Evolutionary conservation across 1,284 basidiomycete species (phyloP), one percentile per base, ranked within the genome.

Genomic region (Puccinia hordei): DNA sequence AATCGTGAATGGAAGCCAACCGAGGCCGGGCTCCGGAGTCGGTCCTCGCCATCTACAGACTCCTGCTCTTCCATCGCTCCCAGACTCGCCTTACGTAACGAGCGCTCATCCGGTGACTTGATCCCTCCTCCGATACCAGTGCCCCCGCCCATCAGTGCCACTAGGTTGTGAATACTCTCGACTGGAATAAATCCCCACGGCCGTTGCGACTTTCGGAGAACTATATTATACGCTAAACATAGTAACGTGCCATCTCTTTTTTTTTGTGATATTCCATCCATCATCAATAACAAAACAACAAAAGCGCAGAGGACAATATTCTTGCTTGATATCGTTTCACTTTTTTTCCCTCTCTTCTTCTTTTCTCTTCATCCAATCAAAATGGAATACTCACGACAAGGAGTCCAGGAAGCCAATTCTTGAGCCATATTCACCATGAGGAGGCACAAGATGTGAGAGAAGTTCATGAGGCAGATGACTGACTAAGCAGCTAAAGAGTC

Each of bases 131-230:
- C 53, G 81, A 38, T 38, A 63, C 33, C 33, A 3, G 1, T 15
- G 1, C n/a, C n/a, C 10, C 57, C 57, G 9, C 19, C 57, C 13
- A 38, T 92, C 90, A 49, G 93, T 88, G 1, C 88, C 87, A 27
- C 86, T 61, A 94, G 90, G 83, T 93, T 91, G 84, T 95, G 93
- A 27, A 95, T 90, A 2, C 90, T 89, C 81, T 91, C 89, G 44
- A 88, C 87, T 78, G 89, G 91, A 78, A 95, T 92, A 85, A 91
- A 95, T 0, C 93, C 94, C 93, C 93, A 95, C 1, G 92, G 92
- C 82, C 91, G 90, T 72, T 90, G 89, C 12, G 92, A 94, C 81
- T 90, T 88, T 41, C 93, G 89, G 0, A 95, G 91, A 15, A 89
- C 91, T 3, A 89, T 86, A 85, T 95, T 95, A 86, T 93, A 94